Evolutionary conservation across 2,329 filamentous ascomycete species (phyloP).

Genomic region (Aspergillus sp.): DNA sequence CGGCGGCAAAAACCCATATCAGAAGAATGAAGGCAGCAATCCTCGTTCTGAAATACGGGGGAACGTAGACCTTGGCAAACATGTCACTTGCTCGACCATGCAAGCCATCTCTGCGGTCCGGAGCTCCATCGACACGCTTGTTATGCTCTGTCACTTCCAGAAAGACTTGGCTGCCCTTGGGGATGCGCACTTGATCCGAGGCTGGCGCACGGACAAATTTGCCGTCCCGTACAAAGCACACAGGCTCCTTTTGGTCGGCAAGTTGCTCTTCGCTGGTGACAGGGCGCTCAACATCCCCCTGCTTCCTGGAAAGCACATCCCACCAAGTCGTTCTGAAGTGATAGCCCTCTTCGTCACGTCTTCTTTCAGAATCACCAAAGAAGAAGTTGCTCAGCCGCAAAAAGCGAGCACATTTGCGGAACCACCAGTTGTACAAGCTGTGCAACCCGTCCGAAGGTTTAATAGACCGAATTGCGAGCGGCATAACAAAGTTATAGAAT

Average conservation of each 20-base stretch:
- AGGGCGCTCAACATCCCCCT: conserved; percentile 29
- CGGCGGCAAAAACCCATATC: conserved; percentile 88
- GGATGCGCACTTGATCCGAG: conserved; percentile 88
- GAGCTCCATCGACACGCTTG: conserved; percentile 51
- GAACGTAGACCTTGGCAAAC: conserved; percentile 69
- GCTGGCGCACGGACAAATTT: conserved; percentile 85
- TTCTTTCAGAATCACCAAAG: conserved; percentile 61
- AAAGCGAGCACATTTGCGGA: conserved; percentile 69
- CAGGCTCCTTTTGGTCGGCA: conserved; percentile 34
- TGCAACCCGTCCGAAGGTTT: conserved; percentile 78
- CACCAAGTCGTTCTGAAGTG: conserved; percentile 54
- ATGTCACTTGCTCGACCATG: conserved; percentile 52
- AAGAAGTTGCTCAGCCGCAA: conserved; percentile 85
- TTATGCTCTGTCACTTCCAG: conserved; percentile 63
- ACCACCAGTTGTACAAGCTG: conserved; percentile 91
- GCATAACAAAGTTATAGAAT: conserved; percentile 96
- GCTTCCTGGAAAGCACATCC: conserved; percentile 24
- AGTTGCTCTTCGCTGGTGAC: conserved; percentile 24
- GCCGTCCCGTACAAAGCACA: conserved; percentile 59
- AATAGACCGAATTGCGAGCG: conserved; percentile 72
- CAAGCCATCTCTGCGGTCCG: conserved; percentile 46
- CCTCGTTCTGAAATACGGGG: conserved; percentile 71
- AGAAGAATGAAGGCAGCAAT: conserved; percentile 78
- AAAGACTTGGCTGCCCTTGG: conserved; percentile 74
- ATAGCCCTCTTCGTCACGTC: conserved; percentile 69